Conservation (phyloP, 179 eudicot species). For the Beta macrorhiza region DNA sequence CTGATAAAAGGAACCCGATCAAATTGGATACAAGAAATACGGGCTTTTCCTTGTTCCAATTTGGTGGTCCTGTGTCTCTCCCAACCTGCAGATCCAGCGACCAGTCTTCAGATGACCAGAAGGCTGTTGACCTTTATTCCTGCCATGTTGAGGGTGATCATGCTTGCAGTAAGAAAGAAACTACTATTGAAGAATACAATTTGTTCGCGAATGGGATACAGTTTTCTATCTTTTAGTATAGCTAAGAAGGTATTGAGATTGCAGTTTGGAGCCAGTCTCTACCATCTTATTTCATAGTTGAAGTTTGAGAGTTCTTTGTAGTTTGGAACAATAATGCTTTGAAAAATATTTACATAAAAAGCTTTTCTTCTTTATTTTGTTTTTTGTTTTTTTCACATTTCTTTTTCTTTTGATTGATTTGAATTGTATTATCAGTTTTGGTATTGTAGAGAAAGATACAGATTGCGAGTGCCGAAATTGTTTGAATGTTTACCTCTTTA, state of each 20-base stretch:
- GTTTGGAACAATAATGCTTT: slow-evolving; percentile 49
- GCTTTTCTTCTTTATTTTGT: not conserved
- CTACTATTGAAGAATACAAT: slow-evolving; percentile 72
- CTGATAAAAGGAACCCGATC: slow-evolving; percentile 33
- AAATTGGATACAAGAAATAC: slow-evolving; percentile 35
- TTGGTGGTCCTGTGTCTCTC: slow-evolving; percentile 74
- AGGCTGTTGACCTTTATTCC: slow-evolving; percentile 30
- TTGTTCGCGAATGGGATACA: slow-evolving; percentile 78
- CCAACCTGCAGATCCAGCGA: slow-evolving; percentile 41
- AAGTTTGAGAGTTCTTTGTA: slow-evolving; percentile 47
- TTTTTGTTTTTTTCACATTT: slow-evolving; percentile 5
- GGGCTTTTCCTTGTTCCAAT: slow-evolving; percentile 84
- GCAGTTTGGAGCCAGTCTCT: slow-evolving; percentile 40
- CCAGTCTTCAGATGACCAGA: slow-evolving; percentile 45
- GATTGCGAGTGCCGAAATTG: slow-evolving; percentile 31
- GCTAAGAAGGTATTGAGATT: slow-evolving; percentile 37
- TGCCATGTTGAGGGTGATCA: slow-evolving; percentile 39
- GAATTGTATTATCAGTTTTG: slow-evolving; percentile 33
- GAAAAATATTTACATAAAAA: slow-evolving; percentile 34
- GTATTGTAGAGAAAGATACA: slow-evolving; percentile 36
- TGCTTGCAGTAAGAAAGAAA: slow-evolving; percentile 51
- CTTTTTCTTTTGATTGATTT: slow-evolving; percentile 22
- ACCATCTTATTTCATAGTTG: slow-evolving; percentile 26
- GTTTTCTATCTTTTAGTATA: slow-evolving; percentile 59
- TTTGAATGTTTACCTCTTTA: slow-evolving; percentile 22